phyloP scores from a whole-genome alignment of 2,329 filamentous ascomycete genomes.

The Ustilaginoidea virens region DNA sequence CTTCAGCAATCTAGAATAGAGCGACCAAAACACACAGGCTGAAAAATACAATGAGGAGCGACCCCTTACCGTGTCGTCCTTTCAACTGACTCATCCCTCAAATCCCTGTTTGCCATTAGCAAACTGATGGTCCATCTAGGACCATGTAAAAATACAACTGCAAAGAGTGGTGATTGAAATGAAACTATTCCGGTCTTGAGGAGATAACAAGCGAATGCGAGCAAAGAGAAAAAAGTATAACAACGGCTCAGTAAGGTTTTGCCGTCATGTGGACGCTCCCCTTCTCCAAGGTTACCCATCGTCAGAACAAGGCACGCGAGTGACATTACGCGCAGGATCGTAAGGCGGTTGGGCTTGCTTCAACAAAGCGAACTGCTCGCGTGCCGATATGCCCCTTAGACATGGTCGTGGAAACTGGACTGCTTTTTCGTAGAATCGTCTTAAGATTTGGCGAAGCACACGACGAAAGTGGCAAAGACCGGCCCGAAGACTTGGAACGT shows the following conservation, averaged over 20 bases:
- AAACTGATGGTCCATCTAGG: not conserved
- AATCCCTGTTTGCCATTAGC: conserved; percentile 2
- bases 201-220: no score
- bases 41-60: no score
- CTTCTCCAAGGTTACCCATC: not conserved
- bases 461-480: conserved; percentile 36
- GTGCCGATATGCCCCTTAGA: conserved; percentile 21
- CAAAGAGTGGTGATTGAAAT: conserved; percentile 2
- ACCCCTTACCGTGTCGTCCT: no score
- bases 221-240: no score
- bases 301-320: conserved; percentile 1
- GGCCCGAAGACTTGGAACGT: conserved; percentile 40
- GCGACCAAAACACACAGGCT: no score
- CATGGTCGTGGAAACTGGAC: conserved; percentile 18
- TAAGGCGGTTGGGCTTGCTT: conserved; percentile 21
- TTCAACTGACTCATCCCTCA: no score
- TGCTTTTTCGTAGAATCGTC: conserved; percentile 29
- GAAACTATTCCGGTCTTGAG: no score
- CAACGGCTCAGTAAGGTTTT: no score
- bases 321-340: conserved; percentile 22
- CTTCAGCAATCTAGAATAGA: no score
- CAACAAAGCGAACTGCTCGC: conserved; percentile 26
- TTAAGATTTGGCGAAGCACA: conserved; percentile 24
- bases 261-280: no score
- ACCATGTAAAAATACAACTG: conserved; percentile 4